These are phyloP conservation scores for Papiliotrema terrestris DNA, from an alignment of 1,284 basidiomycete species.

Conservation along the genomic window DNA sequence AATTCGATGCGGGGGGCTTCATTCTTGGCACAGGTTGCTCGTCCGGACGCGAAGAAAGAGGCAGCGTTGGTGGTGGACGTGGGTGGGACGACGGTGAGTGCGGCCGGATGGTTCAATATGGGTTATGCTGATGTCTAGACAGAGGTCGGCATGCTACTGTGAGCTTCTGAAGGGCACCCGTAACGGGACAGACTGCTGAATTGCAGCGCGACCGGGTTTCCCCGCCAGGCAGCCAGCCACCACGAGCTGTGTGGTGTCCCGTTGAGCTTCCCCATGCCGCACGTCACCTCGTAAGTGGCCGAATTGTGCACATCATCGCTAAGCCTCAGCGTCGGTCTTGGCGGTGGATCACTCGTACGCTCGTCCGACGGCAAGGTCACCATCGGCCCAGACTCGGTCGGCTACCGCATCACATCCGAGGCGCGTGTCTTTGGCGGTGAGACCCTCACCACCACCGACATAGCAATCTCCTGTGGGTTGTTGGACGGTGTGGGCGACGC, in stretches of 20 bases:
- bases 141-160: too few species aligned
- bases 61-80: slow-evolving; percentile 58
- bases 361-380: slow-evolving; percentile 41
- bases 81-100: slow-evolving; percentile 16
- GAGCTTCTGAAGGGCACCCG: too few species aligned
- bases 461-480: slow-evolving; percentile 51
- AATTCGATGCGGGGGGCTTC: slow-evolving; percentile 62
- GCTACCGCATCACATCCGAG: slow-evolving; percentile 54
- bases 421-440: slow-evolving; percentile 56
- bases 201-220: too few species aligned
- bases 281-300: slow-evolving; percentile 17
- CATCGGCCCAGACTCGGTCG: slow-evolving; percentile 60
- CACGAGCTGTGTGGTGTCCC: slow-evolving; percentile 33
- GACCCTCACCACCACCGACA: slow-evolving; percentile 57
- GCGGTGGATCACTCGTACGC: slow-evolving; percentile 33
- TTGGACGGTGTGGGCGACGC: slow-evolving; percentile 46
- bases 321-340: slow-evolving; percentile 13
- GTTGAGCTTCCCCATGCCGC: slow-evolving; percentile 34
- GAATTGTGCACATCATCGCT: neutral
- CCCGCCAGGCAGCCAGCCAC: slow-evolving; percentile 16
- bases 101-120: slow-evolving; percentile 36
- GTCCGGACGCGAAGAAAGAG: slow-evolving; percentile 41
- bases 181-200: too few species aligned
- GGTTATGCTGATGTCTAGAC: too few species aligned
- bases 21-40: slow-evolving; percentile 52